Evolutionary conservation across 1,139 yeast genomes (phyloP).

Genomic region (Yamadazyma pseudoaaseri): DNA sequence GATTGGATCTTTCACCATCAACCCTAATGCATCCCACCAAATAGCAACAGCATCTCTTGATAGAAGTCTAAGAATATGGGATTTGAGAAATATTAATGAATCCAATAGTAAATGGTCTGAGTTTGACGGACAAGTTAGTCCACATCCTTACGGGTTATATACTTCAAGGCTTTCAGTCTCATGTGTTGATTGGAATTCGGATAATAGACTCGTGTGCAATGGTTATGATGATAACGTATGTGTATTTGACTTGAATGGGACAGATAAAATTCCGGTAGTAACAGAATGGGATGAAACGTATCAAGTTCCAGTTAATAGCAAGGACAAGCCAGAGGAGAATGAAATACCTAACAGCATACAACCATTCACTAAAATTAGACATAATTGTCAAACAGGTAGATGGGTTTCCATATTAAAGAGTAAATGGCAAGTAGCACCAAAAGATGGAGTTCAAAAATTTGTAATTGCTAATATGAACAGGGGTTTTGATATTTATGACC

Average conservation of each 20-base stretch:
- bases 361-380: slow-evolving; percentile 66
- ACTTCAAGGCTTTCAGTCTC: slow-evolving; percentile 78
- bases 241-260: slow-evolving; percentile 36
- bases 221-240: slow-evolving; percentile 89
- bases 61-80: slow-evolving; percentile 83
- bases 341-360: slow-evolving; percentile 33
- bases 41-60: slow-evolving; percentile 89
- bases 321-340: slow-evolving; percentile 14
- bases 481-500: slow-evolving; percentile 75
- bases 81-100: slow-evolving; percentile 54
- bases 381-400: slow-evolving; percentile 93
- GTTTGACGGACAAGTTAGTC: slow-evolving; percentile 36
- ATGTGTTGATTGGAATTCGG: slow-evolving; percentile 78
- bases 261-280: slow-evolving; percentile 17
- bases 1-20: slow-evolving; percentile 82
- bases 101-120: slow-evolving; percentile 41
- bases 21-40: slow-evolving; percentile 59
- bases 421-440: slow-evolving; percentile 72
- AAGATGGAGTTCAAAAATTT: slow-evolving; percentile 75
- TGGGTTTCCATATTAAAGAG: slow-evolving; percentile 94
- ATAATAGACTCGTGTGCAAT: slow-evolving; percentile 79
- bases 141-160: slow-evolving; percentile 62
- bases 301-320: slow-evolving; percentile 14
- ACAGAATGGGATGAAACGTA: slow-evolving; percentile 27
- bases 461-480: slow-evolving; percentile 92